phyloP scores from a whole-genome alignment of 495 filamentous ascomycete genomes.

The Tuber microsphaerosporum region DNA sequence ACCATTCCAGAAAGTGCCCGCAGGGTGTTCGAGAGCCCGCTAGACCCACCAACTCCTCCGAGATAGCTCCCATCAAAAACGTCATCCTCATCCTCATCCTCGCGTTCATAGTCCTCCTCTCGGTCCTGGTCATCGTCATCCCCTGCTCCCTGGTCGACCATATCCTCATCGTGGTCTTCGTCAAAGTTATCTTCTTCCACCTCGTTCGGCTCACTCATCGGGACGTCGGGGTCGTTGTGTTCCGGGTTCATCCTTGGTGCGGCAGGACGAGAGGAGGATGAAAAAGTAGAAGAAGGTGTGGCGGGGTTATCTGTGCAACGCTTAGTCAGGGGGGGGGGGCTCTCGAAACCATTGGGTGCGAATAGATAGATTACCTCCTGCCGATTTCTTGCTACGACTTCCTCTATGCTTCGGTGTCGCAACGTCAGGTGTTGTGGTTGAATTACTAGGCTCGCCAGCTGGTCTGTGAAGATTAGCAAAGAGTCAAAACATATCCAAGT shows the following conservation, averaged over 20 bases:
- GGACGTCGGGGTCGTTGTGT: conserved; percentile 48
- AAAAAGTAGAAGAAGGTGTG: conserved; percentile 21
- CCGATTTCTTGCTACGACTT: conserved; percentile 33
- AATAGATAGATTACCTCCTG: conserved; percentile 16
- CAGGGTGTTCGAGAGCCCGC: conserved; percentile 70
- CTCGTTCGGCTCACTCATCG: conserved; percentile 52
- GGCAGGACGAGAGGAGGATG: conserved; percentile 28
- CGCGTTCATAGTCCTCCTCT: conserved; percentile 48
- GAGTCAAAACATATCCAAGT: neutral
- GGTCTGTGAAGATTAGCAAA: conserved; percentile 7
- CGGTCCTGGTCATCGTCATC: conserved; percentile 51
- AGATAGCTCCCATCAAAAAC: conserved; percentile 69
- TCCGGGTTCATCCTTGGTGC: conserved; percentile 44
- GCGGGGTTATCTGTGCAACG: conserved; percentile 36
- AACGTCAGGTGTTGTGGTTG: conserved; percentile 15
- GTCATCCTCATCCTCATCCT: conserved; percentile 55
- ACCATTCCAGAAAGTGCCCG: conserved; percentile 85
- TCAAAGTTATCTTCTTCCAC: conserved; percentile 47
- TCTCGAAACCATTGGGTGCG: neutral
- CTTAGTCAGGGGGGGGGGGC: conserved; percentile 29
- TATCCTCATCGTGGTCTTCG: conserved; percentile 51
- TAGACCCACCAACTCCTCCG: conserved; percentile 55
- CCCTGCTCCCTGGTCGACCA: conserved; percentile 44
- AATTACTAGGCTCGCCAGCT: conserved; percentile 29
- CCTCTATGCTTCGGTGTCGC: conserved; percentile 33